Evolutionary conservation across 2,329 filamentous ascomycete genomes (phyloP), one percentile per base, ranked within the genome.

Genomic region (Neofusicoccum parvum): DNA sequence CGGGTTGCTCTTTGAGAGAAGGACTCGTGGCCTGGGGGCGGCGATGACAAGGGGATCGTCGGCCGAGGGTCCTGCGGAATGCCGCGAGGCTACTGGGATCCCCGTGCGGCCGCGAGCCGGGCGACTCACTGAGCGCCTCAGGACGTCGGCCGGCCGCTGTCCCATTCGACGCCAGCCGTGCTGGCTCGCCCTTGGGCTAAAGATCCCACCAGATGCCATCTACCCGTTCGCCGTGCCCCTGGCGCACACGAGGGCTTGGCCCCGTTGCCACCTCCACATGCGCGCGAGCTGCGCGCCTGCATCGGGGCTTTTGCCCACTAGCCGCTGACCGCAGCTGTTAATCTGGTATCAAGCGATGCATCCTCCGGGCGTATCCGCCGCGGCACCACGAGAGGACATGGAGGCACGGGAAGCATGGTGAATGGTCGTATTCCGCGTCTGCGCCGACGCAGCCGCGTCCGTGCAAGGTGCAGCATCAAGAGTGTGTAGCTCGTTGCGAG

Each of bases 1-100:
- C 32, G 39, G 43, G n/a, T 15, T 45, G 49, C 36, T 62, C 37
- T 60, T 60, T 60, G 66, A 41, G 10, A 45, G 65, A 65, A 67
- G 66, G 67, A 68, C 65, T 65, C 68, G 68, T 68, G 68, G 62
- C 68, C 66, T 62, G 48, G 36, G 39, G 32, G 54, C 23, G 46
- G 36, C 46, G 56, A 34, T 41, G 54, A 53, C 64, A 53, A 65
- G 56, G 54, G 46, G 23, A 65, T 65, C 63, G 20, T 32, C 63
- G 56, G 56, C 56, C 63, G 59, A 65, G 63, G 63, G 63, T 65
- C 63, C 62, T 50, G 45, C 51, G 45, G 59, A 50, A 48, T 46
- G 54, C 54, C 41, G 54, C 54, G 54, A 48, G 41, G 41, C 54
- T 59, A 10, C 39, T 45, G 54, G 54, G 56, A 48, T 60, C 41